Evolutionary conservation across 768 basidiomycete species (phyloP).

Genomic region (Boletellus ananiceps): DNA sequence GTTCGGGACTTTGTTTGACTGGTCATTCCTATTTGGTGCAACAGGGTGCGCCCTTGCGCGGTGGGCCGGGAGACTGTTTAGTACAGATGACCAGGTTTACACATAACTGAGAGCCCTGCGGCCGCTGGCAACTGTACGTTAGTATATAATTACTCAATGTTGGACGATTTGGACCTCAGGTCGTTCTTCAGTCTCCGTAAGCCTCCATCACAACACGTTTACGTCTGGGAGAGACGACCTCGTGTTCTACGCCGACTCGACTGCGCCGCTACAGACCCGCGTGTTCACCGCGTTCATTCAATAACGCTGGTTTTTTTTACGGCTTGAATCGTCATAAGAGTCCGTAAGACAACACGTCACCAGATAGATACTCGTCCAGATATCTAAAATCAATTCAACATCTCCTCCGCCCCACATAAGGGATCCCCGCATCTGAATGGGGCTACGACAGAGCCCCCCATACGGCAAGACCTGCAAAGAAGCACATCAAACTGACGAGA

Average conservation of each 20-base stretch:
- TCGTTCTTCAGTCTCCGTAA: not conserved
- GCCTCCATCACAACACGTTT: no score
- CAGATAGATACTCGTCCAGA: slow-evolving; percentile 11
- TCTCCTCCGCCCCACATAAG: not conserved
- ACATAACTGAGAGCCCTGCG: slow-evolving; percentile 4
- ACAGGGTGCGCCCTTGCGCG: slow-evolving; percentile 41
- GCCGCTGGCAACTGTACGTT: slow-evolving; percentile 6
- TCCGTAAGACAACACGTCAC: not conserved
- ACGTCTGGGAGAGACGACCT: not conserved
- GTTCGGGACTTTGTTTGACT: slow-evolving; percentile 72
- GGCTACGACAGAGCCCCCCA: slow-evolving; percentile 62
- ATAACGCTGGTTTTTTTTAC: not conserved
- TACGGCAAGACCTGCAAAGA: slow-evolving; percentile 68
- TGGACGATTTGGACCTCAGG: not conserved
- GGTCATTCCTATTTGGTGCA: slow-evolving; percentile 63
- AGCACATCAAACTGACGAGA: slow-evolving; percentile 59
- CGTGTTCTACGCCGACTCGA: not conserved
- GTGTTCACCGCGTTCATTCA: not conserved
- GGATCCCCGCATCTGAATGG: not conserved
- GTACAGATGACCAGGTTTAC: slow-evolving; percentile 14
- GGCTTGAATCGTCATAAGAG: not conserved
- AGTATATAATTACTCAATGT: not conserved
- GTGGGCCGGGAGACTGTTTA: slow-evolving; percentile 47
- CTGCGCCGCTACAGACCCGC: not conserved
- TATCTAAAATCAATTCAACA: not conserved